Conservation (phyloP, 768 basidiomycete genomes). For the Lactarius vividus region DNA sequence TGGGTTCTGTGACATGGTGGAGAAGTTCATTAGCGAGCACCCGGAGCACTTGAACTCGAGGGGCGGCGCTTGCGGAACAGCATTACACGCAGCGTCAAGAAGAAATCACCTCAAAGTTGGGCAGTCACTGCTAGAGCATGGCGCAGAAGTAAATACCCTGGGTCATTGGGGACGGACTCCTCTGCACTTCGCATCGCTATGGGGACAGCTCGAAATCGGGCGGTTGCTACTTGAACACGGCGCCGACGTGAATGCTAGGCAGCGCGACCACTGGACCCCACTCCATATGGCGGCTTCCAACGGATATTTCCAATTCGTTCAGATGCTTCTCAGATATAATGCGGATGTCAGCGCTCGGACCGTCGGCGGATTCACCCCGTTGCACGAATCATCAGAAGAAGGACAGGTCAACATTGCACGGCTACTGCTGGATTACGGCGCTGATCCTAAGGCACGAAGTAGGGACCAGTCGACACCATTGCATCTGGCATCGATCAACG, state of each 20-base stretch:
- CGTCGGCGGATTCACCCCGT: background rate
- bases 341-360: background rate
- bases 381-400: background rate
- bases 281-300: background rate
- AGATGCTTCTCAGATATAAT: background rate
- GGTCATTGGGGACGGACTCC: background rate
- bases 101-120: too few species aligned
- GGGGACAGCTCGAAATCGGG: background rate
- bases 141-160: too few species aligned
- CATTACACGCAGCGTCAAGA: too few species aligned
- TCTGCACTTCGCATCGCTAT: background rate
- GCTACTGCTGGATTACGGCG: background rate
- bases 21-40: background rate
- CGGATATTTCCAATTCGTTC: background rate
- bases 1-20: background rate
- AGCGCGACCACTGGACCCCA: background rate
- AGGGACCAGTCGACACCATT: background rate
- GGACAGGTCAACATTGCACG: background rate
- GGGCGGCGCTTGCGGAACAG: background rate
- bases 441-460: background rate
- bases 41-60: background rate
- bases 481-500: background rate
- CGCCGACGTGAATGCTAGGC: background rate
- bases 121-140: too few species aligned
- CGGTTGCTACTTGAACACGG: background rate